Evolutionary conservation across 2,329 filamentous ascomycete species (phyloP), one percentile per base, ranked within the genome.

Genomic region (Aspergillus sp.): DNA sequence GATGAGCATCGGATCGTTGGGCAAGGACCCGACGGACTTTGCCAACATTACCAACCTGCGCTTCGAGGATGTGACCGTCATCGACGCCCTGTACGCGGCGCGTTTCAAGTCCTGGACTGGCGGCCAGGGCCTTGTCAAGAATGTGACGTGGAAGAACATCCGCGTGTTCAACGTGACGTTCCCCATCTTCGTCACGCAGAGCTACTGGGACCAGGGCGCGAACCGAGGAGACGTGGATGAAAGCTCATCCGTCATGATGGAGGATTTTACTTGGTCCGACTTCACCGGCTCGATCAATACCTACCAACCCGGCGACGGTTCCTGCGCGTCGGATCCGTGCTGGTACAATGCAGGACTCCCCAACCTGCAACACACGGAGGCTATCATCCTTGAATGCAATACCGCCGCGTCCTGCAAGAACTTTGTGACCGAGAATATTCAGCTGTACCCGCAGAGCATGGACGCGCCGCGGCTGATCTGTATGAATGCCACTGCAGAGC

Each of bases 161-260:
- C 60, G 71, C 5, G 56, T 69, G 11, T 71, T 71, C 57, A 77
- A 77, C 51, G 75, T 77, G 26, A 71, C 74, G 0, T 77, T 77
- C 55, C 75, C 75, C 1, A 72, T 76, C 50, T 76, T 75, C 50
- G 73, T 76, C n/a, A 76, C 74, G 2, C 73, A 77, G 60, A 75
- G 68, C 36, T 77, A 77, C 58, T 60, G 62, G 54, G 70, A 77
- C 50, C 73, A 77, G 56, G 67, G 64, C n/a, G 64, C 56, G 24
- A 62, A 57, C 2, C 64, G 66, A 30, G 60, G 65, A 1, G 61
- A 54, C 14, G 65, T 62, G 1, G 73, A 74, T 54, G 63, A 70
- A 3, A 69, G 67, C 53, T 66, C 70, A 3, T 70, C 68, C 11
- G 75, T 76, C 11, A 62, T 66, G 41, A 74, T 76, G 73, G 61